Base-by-base conservation (phyloP, 2,329 filamentous ascomycete genomes). In the Botrytis fabae region DNA sequence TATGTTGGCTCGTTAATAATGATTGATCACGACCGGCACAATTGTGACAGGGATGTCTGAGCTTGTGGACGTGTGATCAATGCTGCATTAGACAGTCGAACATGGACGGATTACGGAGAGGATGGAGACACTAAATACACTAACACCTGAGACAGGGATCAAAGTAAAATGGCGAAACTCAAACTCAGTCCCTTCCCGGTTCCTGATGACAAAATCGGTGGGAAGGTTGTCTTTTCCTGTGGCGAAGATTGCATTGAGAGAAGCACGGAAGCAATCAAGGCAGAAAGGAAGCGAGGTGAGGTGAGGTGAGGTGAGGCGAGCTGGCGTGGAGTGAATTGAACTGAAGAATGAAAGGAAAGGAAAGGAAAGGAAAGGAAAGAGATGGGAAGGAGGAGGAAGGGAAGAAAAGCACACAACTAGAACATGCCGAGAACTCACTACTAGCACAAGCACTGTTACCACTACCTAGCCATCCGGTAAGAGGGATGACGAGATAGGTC, bases 1-100 rank as follows among this genome's bases (percentile, higher is more conserved):
- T 38, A 1, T 9, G 38, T 38, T 38, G 44, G 18, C 7, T 46
- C 54, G 69, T 72, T 65, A 65, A 71, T 70, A 65, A 71, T 65
- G 60, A 25, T 51, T 22, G n/a, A 14, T 32, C 22, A 46, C 28
- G 20, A 61, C 51, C n/a, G 46, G 51, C 48, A 60, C 35, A 59
- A 59, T 44, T 69, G 4, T 7, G 18, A 18, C 66, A 44, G n/a
- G 66, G 66, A 42, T 66, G 14, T 16, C 12, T 35, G 63, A 35
- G 25, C 4, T 20, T 20, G 68, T 70, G 54, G 61, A 70, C 16
- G 40, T 61, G 54, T 70, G 68, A 70, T 70, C 51, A 22, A 46
- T 70, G 54, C 38, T 46, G 51, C 68, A 70, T 61, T 70, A 46
- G 28, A 63, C 12, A 12, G 61, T 61, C 8, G 35, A 14, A 51